Base-by-base conservation (phyloP, 192 early-diverging fungal species). In the Umbelopsis sp. region DNA sequence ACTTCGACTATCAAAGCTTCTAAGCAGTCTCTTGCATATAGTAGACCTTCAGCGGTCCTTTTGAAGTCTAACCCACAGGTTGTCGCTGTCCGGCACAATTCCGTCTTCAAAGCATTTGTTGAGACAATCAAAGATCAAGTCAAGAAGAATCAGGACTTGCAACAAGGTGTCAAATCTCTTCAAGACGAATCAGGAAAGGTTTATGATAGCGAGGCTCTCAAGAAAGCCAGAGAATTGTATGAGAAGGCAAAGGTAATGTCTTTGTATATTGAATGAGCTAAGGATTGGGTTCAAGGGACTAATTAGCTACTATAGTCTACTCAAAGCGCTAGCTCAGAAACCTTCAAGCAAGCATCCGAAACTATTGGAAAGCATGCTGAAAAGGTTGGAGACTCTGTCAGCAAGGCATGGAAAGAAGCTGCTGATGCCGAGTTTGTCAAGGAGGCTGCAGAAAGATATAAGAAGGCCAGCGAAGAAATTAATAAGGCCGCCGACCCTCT, bases 121-220 rank as follows among this genome's bases (percentile, higher is more conserved):
- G 90, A 96, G 62, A 95, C 94, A 0, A 77, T 98, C 53, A 93
- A 92, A 77, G 90, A 93, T 50, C 97, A 99, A 85, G 86, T 96
- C 65, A 87, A 93, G 80, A 96, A 98, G 82, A 98, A 96, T 83
- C 87, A 94, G 81, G 96, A 98, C 72, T 80, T 99, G 21, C 92
- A 97, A 72, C 78, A 93, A 34, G 92, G 94, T 78, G 90, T 98
- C 68, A 96, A 98, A 88, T 91, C 90, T 66, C 81, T 99, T 34
- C 89, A 88, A 59, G 96, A 94, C 45, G 91, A 91, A 73, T 83
- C 89, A 31, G 90, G 86, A 45, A 91, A 95, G 78, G 83, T 97
- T 8, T 83, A 87, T 0, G 95, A 98, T 68, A 92, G 89, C 31
- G 96, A 96, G 41, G 85, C 94, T 32, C 84, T 99, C 78, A 92